phyloP scores from a whole-genome alignment of 805 yeast genomes.

The Saccharomycopsis sp. region DNA sequence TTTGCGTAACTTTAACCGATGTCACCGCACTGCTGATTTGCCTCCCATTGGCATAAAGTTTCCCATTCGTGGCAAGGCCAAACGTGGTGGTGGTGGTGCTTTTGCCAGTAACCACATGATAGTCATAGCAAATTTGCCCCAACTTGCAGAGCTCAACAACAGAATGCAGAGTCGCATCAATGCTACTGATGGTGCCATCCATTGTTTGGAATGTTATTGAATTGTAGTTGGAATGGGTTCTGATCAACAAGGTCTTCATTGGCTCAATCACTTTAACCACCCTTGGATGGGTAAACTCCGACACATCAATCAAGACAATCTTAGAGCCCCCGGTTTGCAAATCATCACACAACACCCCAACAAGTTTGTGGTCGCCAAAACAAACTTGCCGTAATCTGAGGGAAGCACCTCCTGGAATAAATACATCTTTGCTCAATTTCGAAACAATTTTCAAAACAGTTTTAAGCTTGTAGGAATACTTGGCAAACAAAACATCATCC shows the following conservation, averaged over 20 bases:
- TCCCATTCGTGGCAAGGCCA: slow-evolving; percentile 72
- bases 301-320: slow-evolving; percentile 41
- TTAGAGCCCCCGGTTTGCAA: slow-evolving; percentile 34
- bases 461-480: slow-evolving; percentile 7
- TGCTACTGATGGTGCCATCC: slow-evolving; percentile 45
- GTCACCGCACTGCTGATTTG: slow-evolving; percentile 70
- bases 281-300: slow-evolving; percentile 34
- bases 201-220: slow-evolving; percentile 49
- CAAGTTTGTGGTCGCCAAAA: slow-evolving; percentile 39
- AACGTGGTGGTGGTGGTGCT: slow-evolving; percentile 37
- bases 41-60: slow-evolving; percentile 52
- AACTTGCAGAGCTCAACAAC: slow-evolving; percentile 39
- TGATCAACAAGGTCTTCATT: slow-evolving; percentile 47
- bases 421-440: background rate
- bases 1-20: slow-evolving; percentile 63
- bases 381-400: slow-evolving; percentile 51
- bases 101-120: slow-evolving; percentile 33
- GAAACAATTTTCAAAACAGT: slow-evolving; percentile 5
- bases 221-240: slow-evolving; percentile 44
- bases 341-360: slow-evolving; percentile 53
- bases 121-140: slow-evolving; percentile 62
- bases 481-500: slow-evolving; percentile 7
- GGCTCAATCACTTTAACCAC: slow-evolving; percentile 35
- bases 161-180: slow-evolving; percentile 26
- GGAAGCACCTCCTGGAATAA: background rate